Base-by-base conservation (phyloP, 108 stramenopile genomes). In the Heterococcus sp. region DNA sequence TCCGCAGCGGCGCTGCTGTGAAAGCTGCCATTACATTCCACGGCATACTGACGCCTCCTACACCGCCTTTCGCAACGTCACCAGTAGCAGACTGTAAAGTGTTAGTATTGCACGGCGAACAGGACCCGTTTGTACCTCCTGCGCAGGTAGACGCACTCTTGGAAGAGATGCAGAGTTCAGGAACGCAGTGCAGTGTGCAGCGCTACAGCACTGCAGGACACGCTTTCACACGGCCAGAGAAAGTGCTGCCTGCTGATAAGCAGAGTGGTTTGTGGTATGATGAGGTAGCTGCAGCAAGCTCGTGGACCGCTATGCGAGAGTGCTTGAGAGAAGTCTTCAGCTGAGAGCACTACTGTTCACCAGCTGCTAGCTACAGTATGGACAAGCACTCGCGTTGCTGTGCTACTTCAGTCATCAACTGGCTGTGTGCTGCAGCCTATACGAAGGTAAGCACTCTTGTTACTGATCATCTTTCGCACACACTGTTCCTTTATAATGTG, bases 161-260 rank as follows among this genome's bases (percentile, higher is more conserved):
- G 36, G 72, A 37, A 31, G 79, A 81, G 29, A 38, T 81, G 26
- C 26, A n/a, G 37, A 3, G 35, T 32, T 37, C 71, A 66, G 72
- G 72, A n/a, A 72, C 33, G 1, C 64, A 73, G 3, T 32, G 58
- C 64, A 38, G 38, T 32, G 32, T 81, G n/a, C 28, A 65, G 11
- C 14, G 33, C 66, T 81, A 73, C 71, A 72, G 46, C 1, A 39
- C 39, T 21, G 79, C 79, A 4, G 11, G 35, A 26, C 79, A 81
- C 8, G 79, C 79, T 38, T 81, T 81, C 65, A 81, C 79, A 32
- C 33, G 79, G 1, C 79, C 79, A 26, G 79, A 81, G 21, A 81
- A 81, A 38, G 72, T 72, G 4, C 26, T 29, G 2, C 3, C 32
- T 38, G 46, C 3, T 30, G 79, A 81, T 66, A 35, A 28, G 37